Evolutionary conservation across 768 basidiomycete genomes (phyloP).

Genomic region (Boletellus sp.): DNA sequence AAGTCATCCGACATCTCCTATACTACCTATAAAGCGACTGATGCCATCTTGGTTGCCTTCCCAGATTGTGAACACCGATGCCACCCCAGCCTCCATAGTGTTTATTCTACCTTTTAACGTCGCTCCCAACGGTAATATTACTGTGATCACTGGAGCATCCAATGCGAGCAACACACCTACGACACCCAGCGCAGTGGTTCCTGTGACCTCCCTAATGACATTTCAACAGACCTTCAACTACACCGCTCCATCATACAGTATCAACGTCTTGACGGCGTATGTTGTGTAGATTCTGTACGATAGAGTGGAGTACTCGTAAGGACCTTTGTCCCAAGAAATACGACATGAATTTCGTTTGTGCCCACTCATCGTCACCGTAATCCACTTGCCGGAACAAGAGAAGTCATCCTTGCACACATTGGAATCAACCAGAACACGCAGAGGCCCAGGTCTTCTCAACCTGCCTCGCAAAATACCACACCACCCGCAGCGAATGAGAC

Average conservation of each 20-base stretch:
- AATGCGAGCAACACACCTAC: constrained; percentile 54
- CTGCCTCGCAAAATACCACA: too few relatives aligned
- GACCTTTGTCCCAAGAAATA: too few relatives aligned
- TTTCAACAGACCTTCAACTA: constrained; percentile 53
- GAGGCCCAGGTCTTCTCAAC: too few relatives aligned
- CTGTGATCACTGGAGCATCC: constrained; percentile 44
- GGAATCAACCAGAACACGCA: too few relatives aligned
- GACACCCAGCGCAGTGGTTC: constrained; percentile 43
- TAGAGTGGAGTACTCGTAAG: too few relatives aligned
- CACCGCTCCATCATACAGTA: constrained; percentile 45
- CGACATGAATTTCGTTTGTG: too few relatives aligned
- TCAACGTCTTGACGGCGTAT: constrained; percentile 26
- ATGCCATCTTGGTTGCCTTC: neutral
- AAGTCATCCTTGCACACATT: too few relatives aligned
- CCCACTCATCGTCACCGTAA: too few relatives aligned
- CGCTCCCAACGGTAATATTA: constrained; percentile 40
- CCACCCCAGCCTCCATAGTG: constrained; percentile 36
- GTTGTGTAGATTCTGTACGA: neutral
- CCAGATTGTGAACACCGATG: constrained; percentile 53
- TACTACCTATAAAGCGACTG: too few relatives aligned
- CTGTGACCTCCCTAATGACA: constrained; percentile 41
- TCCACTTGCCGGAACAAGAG: too few relatives aligned
- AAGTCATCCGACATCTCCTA: neutral
- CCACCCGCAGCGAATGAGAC: too few relatives aligned
- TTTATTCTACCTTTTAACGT: constrained; percentile 55